Evolutionary conservation across 441 rosid species (phyloP).

Genomic region (Corymbia calophylla): DNA sequence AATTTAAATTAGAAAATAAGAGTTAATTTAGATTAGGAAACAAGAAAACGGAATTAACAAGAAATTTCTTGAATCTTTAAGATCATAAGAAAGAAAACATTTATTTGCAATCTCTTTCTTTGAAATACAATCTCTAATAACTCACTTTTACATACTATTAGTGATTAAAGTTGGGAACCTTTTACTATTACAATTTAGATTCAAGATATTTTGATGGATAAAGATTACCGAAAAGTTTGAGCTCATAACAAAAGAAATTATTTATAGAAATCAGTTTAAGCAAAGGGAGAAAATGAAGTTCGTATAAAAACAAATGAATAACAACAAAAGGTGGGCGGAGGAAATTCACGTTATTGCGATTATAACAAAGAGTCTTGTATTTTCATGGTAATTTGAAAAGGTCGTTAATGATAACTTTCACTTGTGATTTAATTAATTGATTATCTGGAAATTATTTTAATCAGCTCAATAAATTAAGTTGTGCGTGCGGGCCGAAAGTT

Average conservation of each 20-base stretch:
- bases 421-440: not conserved
- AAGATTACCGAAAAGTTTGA: not conserved
- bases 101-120: not conserved
- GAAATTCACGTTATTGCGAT: not conserved
- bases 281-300: no score
- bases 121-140: not conserved
- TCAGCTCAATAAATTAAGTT: not conserved
- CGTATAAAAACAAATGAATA: no score
- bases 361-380: not conserved
- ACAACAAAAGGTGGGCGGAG: not conserved
- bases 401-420: not conserved
- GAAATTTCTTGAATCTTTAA: no score
- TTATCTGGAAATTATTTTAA: not conserved
- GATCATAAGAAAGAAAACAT: not conserved
- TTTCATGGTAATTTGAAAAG: not conserved
- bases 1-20: no score
- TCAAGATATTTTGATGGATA: not conserved
- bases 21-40: no score
- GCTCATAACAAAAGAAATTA: not conserved
- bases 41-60: not conserved
- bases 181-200: not conserved
- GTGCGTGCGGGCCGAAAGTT: not conserved
- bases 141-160: not conserved
- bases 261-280: no score
- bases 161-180: not conserved